A percentile compares a stretch with the other conserved stretches of the same genome.
These are phyloP conservation scores for Oryza officinalis DNA, from an alignment of 176 grass and related monocot genomes.

Conservation along the genomic window DNA sequence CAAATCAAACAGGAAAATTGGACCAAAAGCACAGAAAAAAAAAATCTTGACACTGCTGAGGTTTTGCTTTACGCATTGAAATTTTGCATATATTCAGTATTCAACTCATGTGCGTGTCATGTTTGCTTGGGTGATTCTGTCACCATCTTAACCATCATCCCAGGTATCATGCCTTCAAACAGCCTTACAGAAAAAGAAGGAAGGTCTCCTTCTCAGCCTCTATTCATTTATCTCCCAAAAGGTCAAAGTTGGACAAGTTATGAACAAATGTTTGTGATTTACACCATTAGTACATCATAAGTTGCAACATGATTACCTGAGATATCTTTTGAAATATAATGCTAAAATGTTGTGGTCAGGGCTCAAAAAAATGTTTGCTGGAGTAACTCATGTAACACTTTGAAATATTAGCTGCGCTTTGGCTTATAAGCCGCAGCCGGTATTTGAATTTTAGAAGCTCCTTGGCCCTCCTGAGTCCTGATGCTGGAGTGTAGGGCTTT, in stretches of 20 bases:
- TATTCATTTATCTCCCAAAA: neutral
- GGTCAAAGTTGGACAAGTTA: neutral
- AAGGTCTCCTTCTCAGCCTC: neutral
- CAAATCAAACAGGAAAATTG: neutral
- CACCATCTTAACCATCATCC: neutral
- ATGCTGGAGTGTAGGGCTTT: too few species aligned
- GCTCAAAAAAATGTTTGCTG: constrained; percentile 3
- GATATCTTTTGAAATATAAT: constrained; percentile 1
- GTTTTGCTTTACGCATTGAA: neutral
- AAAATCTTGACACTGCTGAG: neutral
- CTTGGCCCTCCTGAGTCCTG: too few species aligned
- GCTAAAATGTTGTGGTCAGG: constrained; percentile 4
- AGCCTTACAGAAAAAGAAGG: too few species aligned
- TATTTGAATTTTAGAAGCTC: too few species aligned
- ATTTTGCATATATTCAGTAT: neutral
- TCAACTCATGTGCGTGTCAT: neutral
- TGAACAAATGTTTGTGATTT: neutral
- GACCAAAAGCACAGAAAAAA: neutral
- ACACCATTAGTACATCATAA: neutral
- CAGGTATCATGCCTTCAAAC: too few species aligned
- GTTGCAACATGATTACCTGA: neutral
- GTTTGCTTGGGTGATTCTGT: neutral
- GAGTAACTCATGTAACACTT: neutral
- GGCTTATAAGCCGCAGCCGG: too few species aligned
- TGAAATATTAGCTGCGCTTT: too few species aligned